Percentiles rank a stretch among this genome's conserved stretches.
Evolutionary conservation across 2,329 filamentous ascomycete genomes (phyloP).

Genomic region (Sporothrix brunneoviolacea): DNA sequence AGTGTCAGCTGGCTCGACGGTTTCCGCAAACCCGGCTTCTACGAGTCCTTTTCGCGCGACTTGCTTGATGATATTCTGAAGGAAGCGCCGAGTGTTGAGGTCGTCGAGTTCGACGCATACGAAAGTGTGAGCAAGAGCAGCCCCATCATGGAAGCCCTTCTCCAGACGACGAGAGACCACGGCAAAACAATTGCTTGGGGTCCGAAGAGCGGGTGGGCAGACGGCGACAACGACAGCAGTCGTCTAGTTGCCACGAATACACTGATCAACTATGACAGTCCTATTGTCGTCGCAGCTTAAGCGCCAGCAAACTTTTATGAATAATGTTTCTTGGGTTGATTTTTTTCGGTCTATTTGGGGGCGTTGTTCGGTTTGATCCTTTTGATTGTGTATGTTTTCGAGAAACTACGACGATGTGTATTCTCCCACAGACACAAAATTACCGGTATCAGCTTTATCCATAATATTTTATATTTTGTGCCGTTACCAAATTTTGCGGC

Average conservation of each 20-base stretch:
- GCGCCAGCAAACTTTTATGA: no score
- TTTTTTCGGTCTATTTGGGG: no score
- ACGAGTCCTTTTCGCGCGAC: conserved; percentile 57
- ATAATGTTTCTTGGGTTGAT: no score
- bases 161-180: conserved; percentile 43
- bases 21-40: conserved; percentile 62
- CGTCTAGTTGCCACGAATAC: not conserved
- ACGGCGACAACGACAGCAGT: conserved; percentile 1
- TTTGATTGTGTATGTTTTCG: no score
- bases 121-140: conserved; percentile 58
- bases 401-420: no score
- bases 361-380: no score
- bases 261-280: not conserved
- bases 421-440: no score
- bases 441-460: no score
- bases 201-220: conserved; percentile 56
- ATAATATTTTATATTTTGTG: no score
- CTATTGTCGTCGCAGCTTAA: not conserved
- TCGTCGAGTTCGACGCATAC: conserved; percentile 65
- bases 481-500: no score
- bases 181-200: conserved; percentile 59
- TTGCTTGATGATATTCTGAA: conserved; percentile 52
- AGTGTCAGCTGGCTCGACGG: conserved; percentile 61
- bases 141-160: conserved; percentile 56
- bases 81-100: conserved; percentile 47